These are phyloP conservation scores for Microdochium bolleyi DNA, from an alignment of 2,329 filamentous ascomycete species.

Conservation along the genomic window DNA sequence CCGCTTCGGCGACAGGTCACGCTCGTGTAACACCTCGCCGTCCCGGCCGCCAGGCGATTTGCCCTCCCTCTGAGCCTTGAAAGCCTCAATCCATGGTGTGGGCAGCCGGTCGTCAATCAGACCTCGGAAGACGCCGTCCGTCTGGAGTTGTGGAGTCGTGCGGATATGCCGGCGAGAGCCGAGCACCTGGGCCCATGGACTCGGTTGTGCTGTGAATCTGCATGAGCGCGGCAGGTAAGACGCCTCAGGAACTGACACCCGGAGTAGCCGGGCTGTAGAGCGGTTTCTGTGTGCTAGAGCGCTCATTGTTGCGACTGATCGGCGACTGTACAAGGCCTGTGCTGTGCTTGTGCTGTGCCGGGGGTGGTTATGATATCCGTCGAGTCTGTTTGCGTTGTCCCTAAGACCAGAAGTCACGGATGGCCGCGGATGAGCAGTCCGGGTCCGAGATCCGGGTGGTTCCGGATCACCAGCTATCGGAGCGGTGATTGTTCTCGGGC, in stretches of 20 bases:
- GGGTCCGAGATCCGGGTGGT: neutral
- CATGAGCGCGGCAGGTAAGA: neutral
- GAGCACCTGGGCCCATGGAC: neutral
- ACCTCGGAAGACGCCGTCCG: slow-evolving; percentile 28
- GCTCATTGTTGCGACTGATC: neutral
- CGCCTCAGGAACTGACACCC: neutral
- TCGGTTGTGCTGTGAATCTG: neutral
- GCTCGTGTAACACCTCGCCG: slow-evolving; percentile 23
- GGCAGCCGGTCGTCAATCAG: slow-evolving; percentile 23
- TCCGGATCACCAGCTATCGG: neutral
- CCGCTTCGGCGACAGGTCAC: slow-evolving; percentile 54
- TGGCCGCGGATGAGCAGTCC: neutral
- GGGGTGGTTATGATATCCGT: no score
- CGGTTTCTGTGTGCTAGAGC: neutral
- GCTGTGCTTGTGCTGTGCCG: no score
- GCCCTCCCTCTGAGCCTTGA: slow-evolving; percentile 43
- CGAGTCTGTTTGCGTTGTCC: neutral
- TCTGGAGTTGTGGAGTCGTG: slow-evolving; percentile 12
- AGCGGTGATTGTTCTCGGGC: neutral
- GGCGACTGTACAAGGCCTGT: no score
- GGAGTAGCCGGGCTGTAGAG: neutral
- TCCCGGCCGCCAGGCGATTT: slow-evolving; percentile 15
- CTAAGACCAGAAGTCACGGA: neutral
- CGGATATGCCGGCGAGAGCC: slow-evolving; percentile 6
- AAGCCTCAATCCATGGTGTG: slow-evolving; percentile 63